These are phyloP conservation scores for Termitomyces sp. DNA, from an alignment of 768 basidiomycete genomes.

Conservation along the genomic window DNA sequence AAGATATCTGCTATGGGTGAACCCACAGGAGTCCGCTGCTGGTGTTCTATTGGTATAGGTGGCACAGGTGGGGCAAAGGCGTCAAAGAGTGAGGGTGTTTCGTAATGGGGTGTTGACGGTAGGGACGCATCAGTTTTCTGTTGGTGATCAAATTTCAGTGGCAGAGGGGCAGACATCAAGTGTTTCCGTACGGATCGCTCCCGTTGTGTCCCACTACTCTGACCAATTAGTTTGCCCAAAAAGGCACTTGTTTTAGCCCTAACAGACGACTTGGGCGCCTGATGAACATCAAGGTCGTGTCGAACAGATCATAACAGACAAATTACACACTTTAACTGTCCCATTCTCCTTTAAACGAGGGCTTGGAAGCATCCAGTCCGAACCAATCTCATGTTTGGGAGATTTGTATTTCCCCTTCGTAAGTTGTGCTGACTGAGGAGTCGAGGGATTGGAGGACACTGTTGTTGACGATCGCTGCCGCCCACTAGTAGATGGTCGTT, in stretches of 20 bases:
- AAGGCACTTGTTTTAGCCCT: conserved; percentile 80
- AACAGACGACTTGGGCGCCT: conserved; percentile 63
- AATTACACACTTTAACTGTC: conserved; percentile 47
- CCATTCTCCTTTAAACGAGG: conserved; percentile 45
- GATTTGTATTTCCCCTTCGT: conserved; percentile 33
- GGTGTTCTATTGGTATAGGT: conserved; percentile 45
- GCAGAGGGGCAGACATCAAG: conserved; percentile 14
- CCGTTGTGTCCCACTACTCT: conserved; percentile 32
- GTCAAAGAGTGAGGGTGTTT: conserved; percentile 41
- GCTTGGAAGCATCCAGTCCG: conserved; percentile 51
- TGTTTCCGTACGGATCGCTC: conserved; percentile 55
- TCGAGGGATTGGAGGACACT: conserved; percentile 26
- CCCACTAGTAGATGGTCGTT: conserved; percentile 27
- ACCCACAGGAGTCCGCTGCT: conserved; percentile 31
- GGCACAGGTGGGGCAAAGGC: conserved; percentile 52
- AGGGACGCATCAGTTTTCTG: conserved; percentile 56
- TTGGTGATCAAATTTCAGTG: conserved; percentile 18
- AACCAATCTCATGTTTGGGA: conserved; percentile 18
- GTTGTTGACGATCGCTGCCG: conserved; percentile 46
- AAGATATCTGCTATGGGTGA: conserved; percentile 57
- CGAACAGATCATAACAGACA: neutral
- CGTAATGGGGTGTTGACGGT: conserved; percentile 33
- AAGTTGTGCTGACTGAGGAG: conserved; percentile 29
- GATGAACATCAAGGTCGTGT: conserved; percentile 10
- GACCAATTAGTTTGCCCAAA: conserved; percentile 76